A percentile compares a stretch with the other conserved stretches of the same genome.
phyloP scores from a whole-genome alignment of 208 protist genomes.

The Crithidia bombi region DNA sequence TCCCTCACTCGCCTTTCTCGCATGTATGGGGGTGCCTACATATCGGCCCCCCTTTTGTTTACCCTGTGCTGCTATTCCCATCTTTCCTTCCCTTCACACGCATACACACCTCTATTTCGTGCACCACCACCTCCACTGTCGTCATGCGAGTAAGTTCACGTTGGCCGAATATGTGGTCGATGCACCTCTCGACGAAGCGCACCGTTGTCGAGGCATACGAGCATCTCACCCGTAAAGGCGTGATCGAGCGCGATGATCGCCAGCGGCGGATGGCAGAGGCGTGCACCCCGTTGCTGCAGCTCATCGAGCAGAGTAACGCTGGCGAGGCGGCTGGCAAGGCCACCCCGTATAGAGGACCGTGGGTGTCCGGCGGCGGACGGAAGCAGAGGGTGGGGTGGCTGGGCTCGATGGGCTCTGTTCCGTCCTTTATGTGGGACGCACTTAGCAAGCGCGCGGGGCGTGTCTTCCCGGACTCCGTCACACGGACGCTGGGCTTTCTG shows the following conservation, averaged over 20 bases:
- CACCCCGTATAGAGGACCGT: slow-evolving; percentile 6
- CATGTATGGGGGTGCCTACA: no score
- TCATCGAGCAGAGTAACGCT: slow-evolving; percentile 39
- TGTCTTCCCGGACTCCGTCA: slow-evolving; percentile 29
- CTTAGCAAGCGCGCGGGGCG: neutral
- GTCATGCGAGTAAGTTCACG: slow-evolving; percentile 20
- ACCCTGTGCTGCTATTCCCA: no score
- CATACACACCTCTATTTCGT: no score
- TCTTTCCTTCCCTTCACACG: no score
- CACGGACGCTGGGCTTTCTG: slow-evolving; percentile 37
- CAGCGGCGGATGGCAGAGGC: slow-evolving; percentile 72
- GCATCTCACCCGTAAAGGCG: slow-evolving; percentile 66
- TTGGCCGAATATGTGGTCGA: slow-evolving; percentile 49
- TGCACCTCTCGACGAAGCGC: slow-evolving; percentile 50
- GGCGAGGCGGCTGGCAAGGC: slow-evolving; percentile 23
- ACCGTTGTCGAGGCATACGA: slow-evolving; percentile 75
- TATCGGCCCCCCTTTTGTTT: no score
- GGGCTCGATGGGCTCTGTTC: neutral
- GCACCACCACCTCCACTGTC: neutral
- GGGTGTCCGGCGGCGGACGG: neutral
- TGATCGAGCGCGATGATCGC: slow-evolving; percentile 47
- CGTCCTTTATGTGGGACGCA: neutral
- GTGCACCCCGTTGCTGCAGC: slow-evolving; percentile 60
- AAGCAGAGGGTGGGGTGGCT: neutral
- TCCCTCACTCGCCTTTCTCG: no score